phyloP scores from a whole-genome alignment of 345 rosid genomes.

The Salix viminalis region DNA sequence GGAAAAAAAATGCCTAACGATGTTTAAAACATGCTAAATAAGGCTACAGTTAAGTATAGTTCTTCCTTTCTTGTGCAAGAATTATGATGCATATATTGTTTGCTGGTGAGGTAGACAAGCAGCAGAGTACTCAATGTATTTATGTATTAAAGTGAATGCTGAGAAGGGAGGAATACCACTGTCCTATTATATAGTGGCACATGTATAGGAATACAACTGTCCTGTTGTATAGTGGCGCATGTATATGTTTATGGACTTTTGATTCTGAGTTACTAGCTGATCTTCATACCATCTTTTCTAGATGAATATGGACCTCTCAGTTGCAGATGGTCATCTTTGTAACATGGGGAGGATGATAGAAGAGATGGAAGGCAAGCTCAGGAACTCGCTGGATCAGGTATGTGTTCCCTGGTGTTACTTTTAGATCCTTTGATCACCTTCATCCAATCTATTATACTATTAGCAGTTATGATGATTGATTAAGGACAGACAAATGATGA shows the following conservation, averaged over 20 bases:
- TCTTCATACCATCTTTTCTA: slow-evolving; percentile 14
- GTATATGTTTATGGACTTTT: not conserved
- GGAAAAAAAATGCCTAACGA: not conserved
- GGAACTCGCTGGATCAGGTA: slow-evolving; percentile 95
- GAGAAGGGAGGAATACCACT: not conserved
- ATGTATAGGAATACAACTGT: not conserved
- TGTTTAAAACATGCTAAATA: not conserved
- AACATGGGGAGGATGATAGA: slow-evolving; percentile 99
- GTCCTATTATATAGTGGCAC: not conserved
- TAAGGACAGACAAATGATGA: too few relatives aligned
- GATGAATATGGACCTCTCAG: slow-evolving; percentile 86
- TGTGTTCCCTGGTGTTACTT: not conserved
- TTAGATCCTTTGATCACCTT: too few relatives aligned
- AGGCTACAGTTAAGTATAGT: not conserved
- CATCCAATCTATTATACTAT: too few relatives aligned
- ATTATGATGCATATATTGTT: not conserved
- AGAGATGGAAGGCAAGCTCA: slow-evolving; percentile 92
- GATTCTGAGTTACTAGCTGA: not conserved
- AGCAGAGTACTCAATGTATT: not conserved
- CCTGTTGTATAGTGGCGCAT: not conserved
- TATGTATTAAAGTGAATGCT: not conserved
- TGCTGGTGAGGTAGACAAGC: not conserved
- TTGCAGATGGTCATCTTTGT: slow-evolving; percentile 88
- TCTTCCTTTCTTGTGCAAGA: not conserved
- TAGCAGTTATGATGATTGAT: too few relatives aligned